A percentile compares a stretch with the other conserved stretches of the same genome.
These are phyloP conservation scores for Ogataea dorogensis DNA, from an alignment of 805 yeast genomes.

Conservation along the genomic window DNA sequence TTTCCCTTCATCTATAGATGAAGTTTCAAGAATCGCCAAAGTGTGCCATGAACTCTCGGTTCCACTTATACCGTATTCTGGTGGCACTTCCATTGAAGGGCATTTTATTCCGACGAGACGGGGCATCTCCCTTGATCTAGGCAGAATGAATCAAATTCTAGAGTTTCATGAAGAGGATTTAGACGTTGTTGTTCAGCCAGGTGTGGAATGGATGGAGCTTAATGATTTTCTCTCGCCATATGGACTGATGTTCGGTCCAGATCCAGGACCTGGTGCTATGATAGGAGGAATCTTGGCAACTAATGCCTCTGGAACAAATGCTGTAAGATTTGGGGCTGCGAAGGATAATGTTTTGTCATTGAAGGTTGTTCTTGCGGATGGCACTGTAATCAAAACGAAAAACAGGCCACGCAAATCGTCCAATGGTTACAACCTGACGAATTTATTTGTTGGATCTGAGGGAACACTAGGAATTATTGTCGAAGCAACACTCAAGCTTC, in stretches of 20 bases:
- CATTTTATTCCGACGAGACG: conserved; percentile 69
- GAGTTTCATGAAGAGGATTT: conserved; percentile 60
- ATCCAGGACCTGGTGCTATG: conserved; percentile 76
- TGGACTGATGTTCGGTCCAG: conserved; percentile 68
- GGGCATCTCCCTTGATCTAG: conserved; percentile 59
- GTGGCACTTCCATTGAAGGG: conserved; percentile 79
- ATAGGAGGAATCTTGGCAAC: conserved; percentile 77
- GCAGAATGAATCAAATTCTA: conserved; percentile 59
- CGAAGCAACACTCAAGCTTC: conserved; percentile 69
- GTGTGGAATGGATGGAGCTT: conserved; percentile 73
- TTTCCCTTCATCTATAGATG: conserved; percentile 62
- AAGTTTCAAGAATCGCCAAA: conserved; percentile 62
- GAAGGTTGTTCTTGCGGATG: conserved; percentile 79
- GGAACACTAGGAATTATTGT: conserved; percentile 80
- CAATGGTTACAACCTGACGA: conserved; percentile 77
- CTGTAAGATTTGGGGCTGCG: conserved; percentile 76
- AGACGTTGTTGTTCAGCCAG: conserved; percentile 76
- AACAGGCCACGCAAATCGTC: conserved; percentile 74
- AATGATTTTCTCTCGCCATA: conserved; percentile 50
- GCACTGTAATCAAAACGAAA: conserved; percentile 70
- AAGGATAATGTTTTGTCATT: conserved; percentile 66
- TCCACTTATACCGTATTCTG: conserved; percentile 73
- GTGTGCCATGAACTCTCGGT: conserved; percentile 60
- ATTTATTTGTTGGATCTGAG: conserved; percentile 73
- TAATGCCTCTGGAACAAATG: conserved; percentile 78